Evolutionary conservation across 768 basidiomycete species (phyloP).

Genomic region (Kwoniella botswanensis): DNA sequence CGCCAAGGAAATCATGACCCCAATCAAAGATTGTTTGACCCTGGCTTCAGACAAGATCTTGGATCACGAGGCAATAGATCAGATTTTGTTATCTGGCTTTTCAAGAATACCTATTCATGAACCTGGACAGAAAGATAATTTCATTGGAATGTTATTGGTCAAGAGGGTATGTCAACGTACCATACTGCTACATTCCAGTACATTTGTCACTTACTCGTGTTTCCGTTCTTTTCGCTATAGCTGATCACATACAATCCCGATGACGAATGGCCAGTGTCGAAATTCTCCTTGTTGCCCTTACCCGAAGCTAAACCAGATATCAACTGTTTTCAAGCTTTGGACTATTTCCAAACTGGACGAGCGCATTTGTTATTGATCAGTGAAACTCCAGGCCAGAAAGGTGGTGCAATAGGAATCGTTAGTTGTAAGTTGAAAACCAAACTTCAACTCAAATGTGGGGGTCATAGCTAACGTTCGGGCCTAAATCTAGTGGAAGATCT

Average conservation of each 20-base stretch:
- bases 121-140: slow-evolving; percentile 70
- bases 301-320: slow-evolving; percentile 88
- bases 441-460: background rate
- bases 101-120: slow-evolving; percentile 90
- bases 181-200: background rate
- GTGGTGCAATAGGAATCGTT: slow-evolving; percentile 88
- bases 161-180: slow-evolving; percentile 67
- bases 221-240: slow-evolving; percentile 58
- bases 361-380: slow-evolving; percentile 89
- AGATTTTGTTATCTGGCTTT: slow-evolving; percentile 68
- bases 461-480: background rate
- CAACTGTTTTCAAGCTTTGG: slow-evolving; percentile 89
- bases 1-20: slow-evolving; percentile 79
- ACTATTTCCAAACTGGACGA: slow-evolving; percentile 92
- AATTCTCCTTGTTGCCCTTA: slow-evolving; percentile 77
- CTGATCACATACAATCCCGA: slow-evolving; percentile 87
- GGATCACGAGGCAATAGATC: slow-evolving; percentile 77
- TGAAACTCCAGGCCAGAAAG: slow-evolving; percentile 76
- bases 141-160: slow-evolving; percentile 79
- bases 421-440: slow-evolving; percentile 61
- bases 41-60: slow-evolving; percentile 77
- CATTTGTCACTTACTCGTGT: background rate
- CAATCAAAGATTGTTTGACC: slow-evolving; percentile 71
- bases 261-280: slow-evolving; percentile 60
- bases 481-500: slow-evolving; percentile 55